Conservation (phyloP, 345 rosid genomes). For the Conringia planisiliqua region DNA sequence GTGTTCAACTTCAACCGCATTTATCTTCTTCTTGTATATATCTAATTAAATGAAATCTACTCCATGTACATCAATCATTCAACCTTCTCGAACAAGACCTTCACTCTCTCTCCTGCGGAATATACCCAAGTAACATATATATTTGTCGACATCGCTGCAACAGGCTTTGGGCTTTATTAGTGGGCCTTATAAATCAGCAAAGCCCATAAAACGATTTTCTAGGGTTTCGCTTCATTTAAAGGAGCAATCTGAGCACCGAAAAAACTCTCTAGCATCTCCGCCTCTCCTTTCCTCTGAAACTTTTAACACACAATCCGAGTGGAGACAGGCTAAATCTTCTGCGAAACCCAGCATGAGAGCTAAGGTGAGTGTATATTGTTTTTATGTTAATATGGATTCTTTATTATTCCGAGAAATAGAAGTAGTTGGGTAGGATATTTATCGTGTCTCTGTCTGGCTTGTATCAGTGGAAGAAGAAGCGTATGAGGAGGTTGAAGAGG, state of each 20-base stretch:
- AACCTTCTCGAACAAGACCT: background rate
- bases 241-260: background rate
- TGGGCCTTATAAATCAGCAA: background rate
- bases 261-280: background rate
- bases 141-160: background rate
- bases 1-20: background rate
- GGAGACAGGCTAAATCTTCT: background rate
- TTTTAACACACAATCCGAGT: background rate
- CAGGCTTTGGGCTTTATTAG: background rate
- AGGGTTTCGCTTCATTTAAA: slow-evolving; percentile 23
- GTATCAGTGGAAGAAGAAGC: slow-evolving; percentile 98
- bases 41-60: background rate
- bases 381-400: background rate
- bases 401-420: background rate
- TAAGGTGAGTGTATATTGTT: slow-evolving; percentile 16
- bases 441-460: background rate
- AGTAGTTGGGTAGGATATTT: background rate
- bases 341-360: slow-evolving; percentile 26
- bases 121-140: background rate
- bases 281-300: slow-evolving; percentile 12
- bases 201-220: slow-evolving; percentile 5
- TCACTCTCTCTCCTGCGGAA: background rate
- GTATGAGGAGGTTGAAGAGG: slow-evolving; percentile 99
- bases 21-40: background rate
- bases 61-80: background rate